A percentile compares a stretch with the other conserved stretches of the same genome.
phyloP scores from a whole-genome alignment of 106 monocot species.

The Allium fistulosum region DNA sequence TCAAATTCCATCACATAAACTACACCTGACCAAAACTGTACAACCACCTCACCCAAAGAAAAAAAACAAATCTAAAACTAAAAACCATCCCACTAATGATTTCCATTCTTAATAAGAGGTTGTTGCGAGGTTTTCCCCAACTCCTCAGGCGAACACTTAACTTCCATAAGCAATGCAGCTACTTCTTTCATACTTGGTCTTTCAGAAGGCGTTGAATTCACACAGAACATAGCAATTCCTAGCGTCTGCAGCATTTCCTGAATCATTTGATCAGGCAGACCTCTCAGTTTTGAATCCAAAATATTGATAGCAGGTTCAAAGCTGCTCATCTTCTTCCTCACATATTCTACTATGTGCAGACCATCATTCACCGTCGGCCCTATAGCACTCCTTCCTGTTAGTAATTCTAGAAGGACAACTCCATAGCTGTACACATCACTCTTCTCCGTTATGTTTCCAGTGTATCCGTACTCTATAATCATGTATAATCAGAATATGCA shows the following conservation, averaged over 20 bases:
- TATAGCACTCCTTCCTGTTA: conserved; percentile 71
- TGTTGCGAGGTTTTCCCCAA: conserved; percentile 65
- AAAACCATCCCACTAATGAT: conserved; percentile 11
- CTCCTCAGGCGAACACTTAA: conserved; percentile 75
- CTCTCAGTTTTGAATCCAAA: conserved; percentile 58
- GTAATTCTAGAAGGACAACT: conserved; percentile 91
- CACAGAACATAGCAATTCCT: conserved; percentile 95
- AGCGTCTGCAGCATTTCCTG: conserved; percentile 92
- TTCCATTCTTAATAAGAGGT: conserved; percentile 62
- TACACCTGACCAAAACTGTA: no score
- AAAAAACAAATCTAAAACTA: neutral
- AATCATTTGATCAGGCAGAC: conserved; percentile 71
- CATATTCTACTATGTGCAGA: conserved; percentile 92
- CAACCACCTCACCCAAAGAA: neutral
- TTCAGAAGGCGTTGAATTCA: conserved; percentile 68
- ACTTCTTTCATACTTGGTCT: conserved; percentile 95
- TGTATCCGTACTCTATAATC: conserved; percentile 81
- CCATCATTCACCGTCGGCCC: conserved; percentile 47
- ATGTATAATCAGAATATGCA: neutral
- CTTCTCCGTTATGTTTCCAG: conserved; percentile 86
- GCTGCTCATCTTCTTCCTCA: conserved; percentile 83
- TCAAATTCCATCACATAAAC: no score
- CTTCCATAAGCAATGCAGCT: conserved; percentile 85
- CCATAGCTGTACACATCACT: conserved; percentile 98
- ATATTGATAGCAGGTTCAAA: conserved; percentile 56